Evolutionary conservation across 192 early-diverging fungal species (phyloP).

Genomic region (Gigaspora rosea): DNA sequence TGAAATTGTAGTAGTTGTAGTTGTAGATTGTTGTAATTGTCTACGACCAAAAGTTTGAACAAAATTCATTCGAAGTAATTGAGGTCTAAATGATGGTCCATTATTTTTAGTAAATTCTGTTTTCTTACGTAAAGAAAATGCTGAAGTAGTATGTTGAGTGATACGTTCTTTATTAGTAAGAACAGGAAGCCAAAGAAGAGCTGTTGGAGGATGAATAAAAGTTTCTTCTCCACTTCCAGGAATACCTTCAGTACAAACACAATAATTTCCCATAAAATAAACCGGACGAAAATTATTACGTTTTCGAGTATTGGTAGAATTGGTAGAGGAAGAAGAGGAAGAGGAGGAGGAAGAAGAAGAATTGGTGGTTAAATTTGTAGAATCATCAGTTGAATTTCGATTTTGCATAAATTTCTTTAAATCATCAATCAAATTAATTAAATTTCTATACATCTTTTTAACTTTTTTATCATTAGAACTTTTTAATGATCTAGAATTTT

Average conservation of each 20-base stretch:
- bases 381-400: not conserved
- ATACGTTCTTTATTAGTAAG: not conserved
- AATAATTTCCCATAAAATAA: not conserved
- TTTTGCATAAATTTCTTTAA: slow-evolving; percentile 2
- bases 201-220: not conserved
- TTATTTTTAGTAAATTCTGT: not conserved
- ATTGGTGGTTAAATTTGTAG: not conserved
- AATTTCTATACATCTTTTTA: slow-evolving; percentile 4
- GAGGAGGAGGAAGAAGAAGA: not conserved
- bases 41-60: slow-evolving; percentile 10
- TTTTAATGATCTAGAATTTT: no score
- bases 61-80: slow-evolving; percentile 1
- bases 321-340: no score
- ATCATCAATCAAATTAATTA: slow-evolving; percentile 20
- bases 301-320: not conserved
- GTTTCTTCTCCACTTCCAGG: not conserved
- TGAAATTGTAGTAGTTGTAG: not conserved
- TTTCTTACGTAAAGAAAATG: slow-evolving; percentile 14
- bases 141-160: slow-evolving; percentile 17
- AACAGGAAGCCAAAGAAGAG: slow-evolving; percentile 23
- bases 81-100: not conserved
- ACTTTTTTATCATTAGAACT: not conserved
- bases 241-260: not conserved
- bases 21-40: not conserved
- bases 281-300: not conserved